These are phyloP conservation scores for Linnemannia zychae DNA, from an alignment of 192 early-diverging fungal genomes.

Conservation along the genomic window DNA sequence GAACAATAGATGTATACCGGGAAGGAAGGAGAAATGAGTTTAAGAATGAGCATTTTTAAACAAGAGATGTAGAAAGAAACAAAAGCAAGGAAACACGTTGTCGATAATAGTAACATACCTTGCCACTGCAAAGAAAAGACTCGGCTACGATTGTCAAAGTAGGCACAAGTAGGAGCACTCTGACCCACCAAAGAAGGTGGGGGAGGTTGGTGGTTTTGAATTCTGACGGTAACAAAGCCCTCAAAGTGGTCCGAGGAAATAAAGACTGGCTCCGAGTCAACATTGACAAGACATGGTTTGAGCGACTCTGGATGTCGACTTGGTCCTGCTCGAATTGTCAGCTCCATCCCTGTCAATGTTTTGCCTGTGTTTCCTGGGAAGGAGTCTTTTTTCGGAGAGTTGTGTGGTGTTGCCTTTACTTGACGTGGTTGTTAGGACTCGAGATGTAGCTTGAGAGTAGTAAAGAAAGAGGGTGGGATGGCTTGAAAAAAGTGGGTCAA, in stretches of 20 bases:
- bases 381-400: too few relatives aligned
- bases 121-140: slow-evolving; percentile 59
- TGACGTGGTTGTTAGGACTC: too few relatives aligned
- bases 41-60: background rate
- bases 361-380: background rate
- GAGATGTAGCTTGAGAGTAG: too few relatives aligned
- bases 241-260: slow-evolving; percentile 52
- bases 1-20: too few relatives aligned
- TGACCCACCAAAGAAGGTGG: background rate
- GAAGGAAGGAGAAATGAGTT: background rate
- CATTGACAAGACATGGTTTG: slow-evolving; percentile 35
- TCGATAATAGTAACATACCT: slow-evolving; percentile 5
- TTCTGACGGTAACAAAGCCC: slow-evolving; percentile 48
- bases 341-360: background rate
- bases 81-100: background rate
- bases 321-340: slow-evolving; percentile 5
- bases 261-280: slow-evolving; percentile 31
- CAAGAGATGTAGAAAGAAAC: background rate
- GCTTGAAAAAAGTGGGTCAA: too few relatives aligned
- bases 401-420: too few relatives aligned
- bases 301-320: slow-evolving; percentile 13
- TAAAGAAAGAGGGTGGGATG: too few relatives aligned
- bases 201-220: slow-evolving; percentile 29
- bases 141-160: slow-evolving; percentile 45
- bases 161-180: slow-evolving; percentile 15